Conservation (phyloP, 257 asterid species). For the Gentiana macrophylla region DNA sequence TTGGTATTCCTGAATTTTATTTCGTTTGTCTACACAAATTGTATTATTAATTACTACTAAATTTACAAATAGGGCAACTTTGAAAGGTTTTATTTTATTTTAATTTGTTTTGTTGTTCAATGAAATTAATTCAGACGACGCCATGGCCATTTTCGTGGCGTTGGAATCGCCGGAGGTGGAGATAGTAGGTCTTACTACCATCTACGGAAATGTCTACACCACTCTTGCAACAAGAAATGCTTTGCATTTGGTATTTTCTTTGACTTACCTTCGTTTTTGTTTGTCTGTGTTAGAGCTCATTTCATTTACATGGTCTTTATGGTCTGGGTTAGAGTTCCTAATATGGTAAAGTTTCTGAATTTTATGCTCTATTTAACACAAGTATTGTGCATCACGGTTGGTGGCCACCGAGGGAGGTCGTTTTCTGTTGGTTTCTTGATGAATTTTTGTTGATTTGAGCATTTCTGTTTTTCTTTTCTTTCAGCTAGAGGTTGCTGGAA, state of each 20-base stretch:
- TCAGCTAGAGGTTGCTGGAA: conserved; percentile 88
- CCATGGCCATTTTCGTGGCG: conserved; percentile 96
- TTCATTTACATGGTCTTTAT: neutral
- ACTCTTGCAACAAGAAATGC: conserved; percentile 97
- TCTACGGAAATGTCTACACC: conserved; percentile 90
- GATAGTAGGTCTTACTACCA: conserved; percentile 87
- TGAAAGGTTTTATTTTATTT: too few species aligned
- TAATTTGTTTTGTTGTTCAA: too few species aligned
- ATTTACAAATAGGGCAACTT: too few species aligned
- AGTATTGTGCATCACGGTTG: neutral
- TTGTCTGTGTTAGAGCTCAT: neutral
- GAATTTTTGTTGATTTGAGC: neutral
- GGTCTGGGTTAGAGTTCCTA: neutral
- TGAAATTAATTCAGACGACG: conserved; percentile 61
- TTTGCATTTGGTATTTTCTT: conserved; percentile 62
- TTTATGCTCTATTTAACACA: neutral
- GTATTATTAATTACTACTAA: too few species aligned
- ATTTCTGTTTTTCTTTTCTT: neutral
- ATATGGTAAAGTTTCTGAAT: neutral
- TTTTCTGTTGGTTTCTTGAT: neutral
- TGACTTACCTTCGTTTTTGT: too few species aligned
- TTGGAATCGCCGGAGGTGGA: conserved; percentile 93
- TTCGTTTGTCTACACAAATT: neutral
- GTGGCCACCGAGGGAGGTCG: too few species aligned
- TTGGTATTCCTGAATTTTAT: conserved; percentile 32